Percentiles rank a stretch among this genome's conserved stretches.
Conservation (phyloP, 2,329 filamentous ascomycete species). For the Scedosporium dehoogii region DNA sequence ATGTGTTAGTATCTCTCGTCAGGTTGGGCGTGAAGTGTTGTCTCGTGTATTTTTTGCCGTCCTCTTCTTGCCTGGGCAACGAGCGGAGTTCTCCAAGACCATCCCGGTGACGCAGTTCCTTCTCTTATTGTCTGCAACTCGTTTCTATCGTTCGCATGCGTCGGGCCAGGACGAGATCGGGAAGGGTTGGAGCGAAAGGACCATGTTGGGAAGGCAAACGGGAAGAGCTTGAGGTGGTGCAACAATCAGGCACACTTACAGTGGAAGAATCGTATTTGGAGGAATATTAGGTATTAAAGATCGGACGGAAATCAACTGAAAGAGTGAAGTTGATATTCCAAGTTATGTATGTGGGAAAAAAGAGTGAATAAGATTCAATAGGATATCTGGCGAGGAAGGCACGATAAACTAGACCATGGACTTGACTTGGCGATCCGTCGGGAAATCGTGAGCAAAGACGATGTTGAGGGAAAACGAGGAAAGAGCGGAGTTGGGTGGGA, state of each 20-base stretch:
- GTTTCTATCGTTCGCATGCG: too few relatives aligned
- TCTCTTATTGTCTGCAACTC: neutral
- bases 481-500: neutral
- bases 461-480: neutral
- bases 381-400: neutral
- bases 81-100: neutral
- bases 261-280: neutral
- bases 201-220: neutral
- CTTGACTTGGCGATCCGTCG: conserved; percentile 3
- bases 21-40: neutral
- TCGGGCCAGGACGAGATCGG: too few relatives aligned
- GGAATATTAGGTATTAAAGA: conserved; percentile 5
- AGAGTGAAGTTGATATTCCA: conserved; percentile 9
- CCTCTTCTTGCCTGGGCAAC: neutral
- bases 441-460: conserved; percentile 1
- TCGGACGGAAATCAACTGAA: conserved; percentile 8
- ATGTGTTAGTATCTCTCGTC: neutral
- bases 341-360: neutral
- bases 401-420: neutral
- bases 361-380: neutral
- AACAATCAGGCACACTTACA: conserved; percentile 6
- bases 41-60: neutral
- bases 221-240: neutral
- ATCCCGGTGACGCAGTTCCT: neutral
- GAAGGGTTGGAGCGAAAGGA: neutral